Conservation (phyloP, 1,284 basidiomycete species). For the Cryptococcus sp. region DNA sequence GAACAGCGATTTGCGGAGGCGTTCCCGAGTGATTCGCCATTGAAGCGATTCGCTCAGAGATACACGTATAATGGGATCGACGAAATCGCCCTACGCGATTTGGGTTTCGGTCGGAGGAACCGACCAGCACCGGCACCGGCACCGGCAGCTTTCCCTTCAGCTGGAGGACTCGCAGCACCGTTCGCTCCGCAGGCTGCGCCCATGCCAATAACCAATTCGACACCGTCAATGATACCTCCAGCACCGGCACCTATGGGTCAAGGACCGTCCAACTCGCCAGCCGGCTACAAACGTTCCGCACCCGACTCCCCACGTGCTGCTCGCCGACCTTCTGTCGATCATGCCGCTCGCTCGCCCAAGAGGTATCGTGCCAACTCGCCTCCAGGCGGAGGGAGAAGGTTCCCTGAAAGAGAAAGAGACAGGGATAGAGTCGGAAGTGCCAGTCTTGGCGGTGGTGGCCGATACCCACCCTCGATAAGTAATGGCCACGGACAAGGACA, state of each 20-base stretch:
- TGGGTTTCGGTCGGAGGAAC: conserved; percentile 66
- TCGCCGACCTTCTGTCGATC: conserved; percentile 8
- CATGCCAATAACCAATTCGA: no score
- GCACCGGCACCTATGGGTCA: neutral
- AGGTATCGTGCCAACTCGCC: conserved; percentile 20
- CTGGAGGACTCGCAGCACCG: conserved; percentile 1
- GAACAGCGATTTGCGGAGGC: conserved; percentile 84
- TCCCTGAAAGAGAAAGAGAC: conserved; percentile 3
- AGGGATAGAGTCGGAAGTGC: conserved; percentile 5
- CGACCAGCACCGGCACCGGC: conserved; percentile 25
- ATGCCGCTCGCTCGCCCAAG: conserved; percentile 15
- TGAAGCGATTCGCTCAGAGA: conserved; percentile 87
- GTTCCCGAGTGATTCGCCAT: conserved; percentile 82
- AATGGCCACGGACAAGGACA: neutral
- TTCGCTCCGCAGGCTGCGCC: neutral
- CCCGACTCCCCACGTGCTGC: conserved; percentile 7
- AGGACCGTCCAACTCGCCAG: neutral
- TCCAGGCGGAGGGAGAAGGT: neutral
- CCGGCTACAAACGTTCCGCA: conserved; percentile 17
- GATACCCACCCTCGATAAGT: no score
- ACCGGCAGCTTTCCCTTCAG: conserved; percentile 1
- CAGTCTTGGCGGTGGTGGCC: no score
- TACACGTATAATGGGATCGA: conserved; percentile 87
- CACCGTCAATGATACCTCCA: neutral
- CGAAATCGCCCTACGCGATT: conserved; percentile 82